Conservation (phyloP, 345 rosid species). For the Balakata baccata region DNA sequence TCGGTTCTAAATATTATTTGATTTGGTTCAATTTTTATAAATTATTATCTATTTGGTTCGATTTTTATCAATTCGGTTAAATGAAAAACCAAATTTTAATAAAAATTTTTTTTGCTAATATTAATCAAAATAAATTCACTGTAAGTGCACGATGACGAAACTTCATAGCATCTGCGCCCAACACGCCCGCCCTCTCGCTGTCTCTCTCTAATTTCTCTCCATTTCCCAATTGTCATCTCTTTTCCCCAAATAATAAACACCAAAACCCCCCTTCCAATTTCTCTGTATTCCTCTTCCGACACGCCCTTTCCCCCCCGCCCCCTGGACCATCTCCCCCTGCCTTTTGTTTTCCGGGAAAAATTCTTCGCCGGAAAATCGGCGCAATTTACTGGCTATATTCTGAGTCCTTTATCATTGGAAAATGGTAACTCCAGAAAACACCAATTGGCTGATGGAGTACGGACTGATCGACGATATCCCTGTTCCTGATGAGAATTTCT, state of each 20-base stretch:
- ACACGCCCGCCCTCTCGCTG: background rate
- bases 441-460: slow-evolving; percentile 62
- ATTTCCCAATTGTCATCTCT: background rate
- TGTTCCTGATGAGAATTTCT: slow-evolving; percentile 50
- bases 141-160: background rate
- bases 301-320: background rate
- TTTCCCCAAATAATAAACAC: background rate
- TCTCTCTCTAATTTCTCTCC: background rate
- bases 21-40: too few relatives aligned
- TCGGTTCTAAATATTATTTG: too few relatives aligned
- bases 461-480: slow-evolving; percentile 70
- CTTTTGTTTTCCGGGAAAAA: slow-evolving; percentile 12
- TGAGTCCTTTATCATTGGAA: background rate
- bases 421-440: slow-evolving; percentile 51
- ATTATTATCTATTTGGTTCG: too few relatives aligned
- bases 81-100: too few relatives aligned
- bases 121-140: too few relatives aligned
- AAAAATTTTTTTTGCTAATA: too few relatives aligned
- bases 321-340: background rate
- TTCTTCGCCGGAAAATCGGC: background rate
- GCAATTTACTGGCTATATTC: background rate
- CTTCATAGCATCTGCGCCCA: background rate
- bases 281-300: background rate
- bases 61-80: too few relatives aligned
- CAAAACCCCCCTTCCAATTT: background rate